Conservation (phyloP, 2,329 filamentous ascomycete genomes). For the Tolypocladium sp. region DNA sequence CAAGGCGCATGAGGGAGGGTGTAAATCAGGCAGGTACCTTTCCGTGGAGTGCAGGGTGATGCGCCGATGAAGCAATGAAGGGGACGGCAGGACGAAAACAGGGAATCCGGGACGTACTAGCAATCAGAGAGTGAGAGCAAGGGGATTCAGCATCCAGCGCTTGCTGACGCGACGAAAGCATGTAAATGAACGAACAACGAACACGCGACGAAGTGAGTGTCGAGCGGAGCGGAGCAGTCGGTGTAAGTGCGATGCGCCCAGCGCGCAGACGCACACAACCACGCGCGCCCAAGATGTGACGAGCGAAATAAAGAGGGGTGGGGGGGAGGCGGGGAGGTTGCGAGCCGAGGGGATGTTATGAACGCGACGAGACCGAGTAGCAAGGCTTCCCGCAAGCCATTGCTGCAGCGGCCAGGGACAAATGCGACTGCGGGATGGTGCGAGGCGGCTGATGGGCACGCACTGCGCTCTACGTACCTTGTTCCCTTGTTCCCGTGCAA, state of each 20-base stretch:
- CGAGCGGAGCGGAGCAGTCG: constrained; percentile 11
- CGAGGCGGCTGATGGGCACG: constrained; percentile 2
- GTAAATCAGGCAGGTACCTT: constrained; percentile 13
- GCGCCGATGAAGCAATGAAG: background rate
- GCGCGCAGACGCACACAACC: background rate
- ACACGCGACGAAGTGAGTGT: background rate
- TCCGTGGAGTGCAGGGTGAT: background rate
- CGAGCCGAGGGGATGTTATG: constrained; percentile 2
- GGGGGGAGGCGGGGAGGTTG: constrained; percentile 2
- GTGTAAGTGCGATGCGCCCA: constrained; percentile 12
- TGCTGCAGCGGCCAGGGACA: constrained; percentile 3
- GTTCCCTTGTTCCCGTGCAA: background rate
- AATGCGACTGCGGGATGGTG: background rate
- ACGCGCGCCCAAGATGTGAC: background rate
- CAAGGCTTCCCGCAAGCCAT: background rate
- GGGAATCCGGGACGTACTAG: too few relatives aligned
- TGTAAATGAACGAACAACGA: background rate
- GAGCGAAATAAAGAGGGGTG: constrained; percentile 4
- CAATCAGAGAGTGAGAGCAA: background rate
- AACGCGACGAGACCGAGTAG: background rate
- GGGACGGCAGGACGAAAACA: background rate
- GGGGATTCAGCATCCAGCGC: constrained; percentile 3
- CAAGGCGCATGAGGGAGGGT: constrained; percentile 8
- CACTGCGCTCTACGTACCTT: constrained; percentile 2
- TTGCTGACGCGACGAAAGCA: background rate